These are phyloP conservation scores for Aspergillus pseudoterreus DNA, from an alignment of 2,329 filamentous ascomycete genomes.

Conservation along the genomic window DNA sequence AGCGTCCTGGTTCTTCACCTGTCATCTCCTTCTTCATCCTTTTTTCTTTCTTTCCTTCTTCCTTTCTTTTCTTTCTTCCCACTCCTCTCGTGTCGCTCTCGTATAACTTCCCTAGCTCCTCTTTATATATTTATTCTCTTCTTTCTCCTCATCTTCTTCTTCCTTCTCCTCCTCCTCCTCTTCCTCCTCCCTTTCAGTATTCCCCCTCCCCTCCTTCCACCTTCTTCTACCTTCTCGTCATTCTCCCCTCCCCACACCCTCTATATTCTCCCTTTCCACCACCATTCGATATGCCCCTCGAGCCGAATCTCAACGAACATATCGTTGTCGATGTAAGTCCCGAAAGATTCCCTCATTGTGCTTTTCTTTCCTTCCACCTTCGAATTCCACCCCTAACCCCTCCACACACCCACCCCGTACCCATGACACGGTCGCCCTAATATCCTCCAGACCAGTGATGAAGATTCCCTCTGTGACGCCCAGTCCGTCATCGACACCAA, in stretches of 20 bases:
- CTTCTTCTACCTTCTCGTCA: neutral
- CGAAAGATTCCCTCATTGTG: neutral
- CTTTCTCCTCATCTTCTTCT: neutral
- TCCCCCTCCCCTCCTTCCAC: neutral
- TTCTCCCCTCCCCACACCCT: neutral
- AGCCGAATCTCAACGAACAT: slow-evolving; percentile 26
- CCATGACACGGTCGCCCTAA: neutral
- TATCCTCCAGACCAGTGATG: slow-evolving; percentile 29
- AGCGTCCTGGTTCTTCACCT: neutral
- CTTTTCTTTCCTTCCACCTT: neutral
- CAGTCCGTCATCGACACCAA: slow-evolving; percentile 39
- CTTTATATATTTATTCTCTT: neutral
- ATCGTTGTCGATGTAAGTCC: slow-evolving; percentile 34
- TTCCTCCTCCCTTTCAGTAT: neutral
- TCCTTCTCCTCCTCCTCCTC: neutral
- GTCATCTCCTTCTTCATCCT: neutral
- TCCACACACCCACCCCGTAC: neutral
- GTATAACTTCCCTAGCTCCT: slow-evolving; percentile 1
- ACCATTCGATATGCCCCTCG: slow-evolving; percentile 19
- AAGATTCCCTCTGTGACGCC: slow-evolving; percentile 30
- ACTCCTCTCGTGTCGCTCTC: neutral
- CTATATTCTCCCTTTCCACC: neutral
- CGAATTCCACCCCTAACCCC: neutral
- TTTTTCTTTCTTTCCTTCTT: slow-evolving; percentile 2
- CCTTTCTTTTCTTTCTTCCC: too few relatives aligned